phyloP scores from a whole-genome alignment of 352 stramenopile genomes.

The Globisporangium apiculatum region DNA sequence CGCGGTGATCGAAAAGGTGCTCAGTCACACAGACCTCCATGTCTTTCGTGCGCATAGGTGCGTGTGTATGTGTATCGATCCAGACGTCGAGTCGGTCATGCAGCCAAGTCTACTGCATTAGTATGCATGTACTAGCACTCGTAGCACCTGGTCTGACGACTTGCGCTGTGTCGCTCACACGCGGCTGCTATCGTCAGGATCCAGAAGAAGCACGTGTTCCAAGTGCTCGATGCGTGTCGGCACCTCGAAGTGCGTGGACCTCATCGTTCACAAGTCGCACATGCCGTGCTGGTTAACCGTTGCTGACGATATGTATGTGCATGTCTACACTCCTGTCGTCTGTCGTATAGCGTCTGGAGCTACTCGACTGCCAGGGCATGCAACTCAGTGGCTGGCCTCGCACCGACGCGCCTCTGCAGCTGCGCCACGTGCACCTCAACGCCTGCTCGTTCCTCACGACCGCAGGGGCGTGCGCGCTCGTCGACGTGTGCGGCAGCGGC shows the following conservation, averaged over 20 bases:
- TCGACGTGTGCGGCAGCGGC: constrained; percentile 24
- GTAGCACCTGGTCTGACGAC: too few relatives aligned
- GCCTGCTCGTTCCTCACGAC: constrained; percentile 47
- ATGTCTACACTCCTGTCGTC: background rate
- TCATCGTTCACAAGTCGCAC: background rate
- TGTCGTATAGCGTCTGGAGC: constrained; percentile 35
- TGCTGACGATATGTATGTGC: background rate
- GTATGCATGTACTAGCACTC: too few relatives aligned
- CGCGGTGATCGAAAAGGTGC: constrained; percentile 27
- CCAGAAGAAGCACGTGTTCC: constrained; percentile 46
- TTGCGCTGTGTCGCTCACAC: background rate
- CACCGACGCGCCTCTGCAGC: constrained; percentile 5
- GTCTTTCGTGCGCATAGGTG: constrained; percentile 49
- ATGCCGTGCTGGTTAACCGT: too few relatives aligned
- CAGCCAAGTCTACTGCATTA: too few relatives aligned
- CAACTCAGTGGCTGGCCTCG: constrained; percentile 36
- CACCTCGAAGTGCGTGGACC: constrained; percentile 20
- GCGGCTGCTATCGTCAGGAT: constrained; percentile 18
- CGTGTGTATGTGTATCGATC: too few relatives aligned
- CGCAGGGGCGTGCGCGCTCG: constrained; percentile 26
- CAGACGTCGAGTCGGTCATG: too few relatives aligned
- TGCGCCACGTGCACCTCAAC: constrained; percentile 39
- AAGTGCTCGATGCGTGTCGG: constrained; percentile 27
- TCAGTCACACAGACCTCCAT: constrained; percentile 25
- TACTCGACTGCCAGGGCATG: constrained; percentile 49